Percentiles rank a stretch among this genome's conserved stretches.
phyloP scores from a whole-genome alignment of 495 filamentous ascomycete species.

The Penicillium cataractarum region DNA sequence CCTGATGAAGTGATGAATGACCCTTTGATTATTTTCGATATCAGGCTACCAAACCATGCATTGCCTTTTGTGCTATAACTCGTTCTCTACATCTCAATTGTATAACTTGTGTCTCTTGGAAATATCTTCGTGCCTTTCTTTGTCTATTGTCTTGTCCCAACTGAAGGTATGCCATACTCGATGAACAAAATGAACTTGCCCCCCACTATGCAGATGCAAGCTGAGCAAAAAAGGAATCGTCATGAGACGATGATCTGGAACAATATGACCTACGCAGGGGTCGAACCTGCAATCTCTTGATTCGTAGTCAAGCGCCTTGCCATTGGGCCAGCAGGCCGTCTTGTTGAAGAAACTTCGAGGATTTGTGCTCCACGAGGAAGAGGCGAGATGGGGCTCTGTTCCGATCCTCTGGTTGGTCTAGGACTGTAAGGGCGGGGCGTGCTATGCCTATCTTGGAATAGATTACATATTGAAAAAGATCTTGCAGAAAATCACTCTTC shows the following conservation, averaged over 20 bases:
- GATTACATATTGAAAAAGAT: background rate
- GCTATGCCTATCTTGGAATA: background rate
- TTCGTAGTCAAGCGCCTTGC: conserved; percentile 76
- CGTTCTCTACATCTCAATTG: background rate
- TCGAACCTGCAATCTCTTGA: conserved; percentile 62
- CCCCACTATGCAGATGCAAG: background rate
- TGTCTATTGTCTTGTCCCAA: background rate
- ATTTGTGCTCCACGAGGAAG: background rate
- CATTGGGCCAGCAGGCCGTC: conserved; percentile 62
- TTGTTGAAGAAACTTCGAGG: background rate
- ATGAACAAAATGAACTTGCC: background rate
- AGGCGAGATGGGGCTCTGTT: background rate
- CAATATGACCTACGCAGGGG: conserved; percentile 46
- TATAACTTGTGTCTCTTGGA: too few species aligned
- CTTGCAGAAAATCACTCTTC: background rate
- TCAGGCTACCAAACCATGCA: background rate
- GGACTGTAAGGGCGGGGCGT: background rate
- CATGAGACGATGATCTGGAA: background rate
- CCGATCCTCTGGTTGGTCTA: background rate
- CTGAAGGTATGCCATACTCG: background rate
- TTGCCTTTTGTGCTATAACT: background rate
- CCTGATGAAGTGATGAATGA: conserved; percentile 59
- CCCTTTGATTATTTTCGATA: background rate
- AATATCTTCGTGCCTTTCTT: background rate
- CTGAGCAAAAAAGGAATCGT: background rate